Percentiles rank a stretch among this genome's conserved stretches.
Evolutionary conservation across 192 early-diverging fungal genomes (phyloP).

Genomic region (Gaertneriomyces sp.): DNA sequence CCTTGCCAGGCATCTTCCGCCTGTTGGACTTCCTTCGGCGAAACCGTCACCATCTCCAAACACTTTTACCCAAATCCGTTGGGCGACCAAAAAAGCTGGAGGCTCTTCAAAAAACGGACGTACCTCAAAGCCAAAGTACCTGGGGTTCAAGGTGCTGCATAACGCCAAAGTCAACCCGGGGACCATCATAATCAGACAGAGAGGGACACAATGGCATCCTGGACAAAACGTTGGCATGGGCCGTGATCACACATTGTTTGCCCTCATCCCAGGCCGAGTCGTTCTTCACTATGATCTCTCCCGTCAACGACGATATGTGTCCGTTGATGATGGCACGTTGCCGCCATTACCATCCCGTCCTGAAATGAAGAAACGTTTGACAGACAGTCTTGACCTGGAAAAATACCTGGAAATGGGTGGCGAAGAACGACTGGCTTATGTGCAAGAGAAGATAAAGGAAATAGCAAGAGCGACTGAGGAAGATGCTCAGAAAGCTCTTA

Average conservation of each 20-base stretch:
- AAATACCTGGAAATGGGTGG: slow-evolving; percentile 38
- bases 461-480: slow-evolving; percentile 26
- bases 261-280: slow-evolving; percentile 38
- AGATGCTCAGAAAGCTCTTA: slow-evolving; percentile 20
- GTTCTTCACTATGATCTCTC: slow-evolving; percentile 46
- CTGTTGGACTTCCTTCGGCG: too few species aligned
- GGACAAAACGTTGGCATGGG: slow-evolving; percentile 44
- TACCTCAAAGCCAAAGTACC: slow-evolving; percentile 48
- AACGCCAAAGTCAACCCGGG: slow-evolving; percentile 38
- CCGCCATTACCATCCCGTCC: slow-evolving; percentile 20
- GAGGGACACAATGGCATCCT: slow-evolving; percentile 44
- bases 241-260: slow-evolving; percentile 47
- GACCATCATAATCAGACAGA: slow-evolving; percentile 46
- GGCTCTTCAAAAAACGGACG: slow-evolving; percentile 50
- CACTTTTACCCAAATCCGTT: slow-evolving; percentile 35
- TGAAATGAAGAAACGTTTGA: slow-evolving; percentile 44
- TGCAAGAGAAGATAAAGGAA: slow-evolving; percentile 35
- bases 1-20: too few species aligned
- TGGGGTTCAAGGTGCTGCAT: slow-evolving; percentile 46
- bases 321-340: slow-evolving; percentile 37
- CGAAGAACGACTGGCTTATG: slow-evolving; percentile 33
- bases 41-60: not conserved
- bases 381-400: slow-evolving; percentile 36
- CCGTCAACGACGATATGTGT: slow-evolving; percentile 34
- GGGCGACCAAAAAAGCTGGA: slow-evolving; percentile 52